Conservation (phyloP, 2,329 filamentous ascomycete species). For the Apiospora aurea region DNA sequence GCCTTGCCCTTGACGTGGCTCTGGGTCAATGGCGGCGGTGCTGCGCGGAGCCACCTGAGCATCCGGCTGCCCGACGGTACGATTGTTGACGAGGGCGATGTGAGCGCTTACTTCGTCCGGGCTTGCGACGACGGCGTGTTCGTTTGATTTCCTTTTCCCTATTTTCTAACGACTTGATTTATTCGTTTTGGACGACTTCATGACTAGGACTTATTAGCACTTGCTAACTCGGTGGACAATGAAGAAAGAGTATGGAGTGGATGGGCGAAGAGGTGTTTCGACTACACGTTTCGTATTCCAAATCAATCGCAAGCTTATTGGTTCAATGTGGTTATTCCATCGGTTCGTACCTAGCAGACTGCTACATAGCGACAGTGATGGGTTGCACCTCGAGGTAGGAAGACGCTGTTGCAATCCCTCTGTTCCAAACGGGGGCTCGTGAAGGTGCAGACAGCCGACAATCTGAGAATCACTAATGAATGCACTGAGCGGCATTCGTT, state of each 20-base stretch:
- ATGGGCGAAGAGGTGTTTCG: neutral
- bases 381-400: neutral
- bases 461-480: neutral
- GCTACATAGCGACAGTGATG: neutral
- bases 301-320: neutral
- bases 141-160: neutral
- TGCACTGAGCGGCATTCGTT: neutral
- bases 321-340: neutral
- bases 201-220: neutral
- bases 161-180: neutral
- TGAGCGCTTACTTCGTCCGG: conserved; percentile 27
- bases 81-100: conserved; percentile 20
- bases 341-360: neutral
- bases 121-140: conserved; percentile 28
- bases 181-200: neutral
- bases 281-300: neutral
- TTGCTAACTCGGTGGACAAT: neutral
- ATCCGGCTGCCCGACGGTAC: conserved; percentile 27
- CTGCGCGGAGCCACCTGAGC: conserved; percentile 26
- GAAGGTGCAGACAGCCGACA: neutral
- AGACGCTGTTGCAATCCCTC: too few relatives aligned
- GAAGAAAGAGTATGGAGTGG: too few relatives aligned
- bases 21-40: conserved; percentile 31
- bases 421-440: neutral
- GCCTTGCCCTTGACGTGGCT: conserved; percentile 31